Evolutionary conservation across 306 rosid species (phyloP), one percentile per base, ranked within the genome.

Genomic region (Dalbergia oliveri): DNA sequence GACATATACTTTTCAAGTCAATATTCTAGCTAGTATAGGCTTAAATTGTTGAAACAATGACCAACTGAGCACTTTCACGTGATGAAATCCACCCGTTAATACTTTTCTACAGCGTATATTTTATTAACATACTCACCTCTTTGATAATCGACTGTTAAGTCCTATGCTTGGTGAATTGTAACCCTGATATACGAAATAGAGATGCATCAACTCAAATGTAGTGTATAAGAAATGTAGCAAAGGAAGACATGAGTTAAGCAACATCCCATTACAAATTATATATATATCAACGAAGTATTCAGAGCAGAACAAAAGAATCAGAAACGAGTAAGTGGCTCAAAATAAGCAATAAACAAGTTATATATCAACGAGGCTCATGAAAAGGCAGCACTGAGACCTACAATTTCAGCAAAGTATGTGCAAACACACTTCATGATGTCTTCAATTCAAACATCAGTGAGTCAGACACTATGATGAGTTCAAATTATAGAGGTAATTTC

Each of bases 111-210:
- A 26, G 79, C 72, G 53, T 44, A 35, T 43, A 53, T 41, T 64
- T 67, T 16, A 50, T 61, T 37, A 79, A 76, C 72, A 72, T 64
- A 83, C 88, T 83, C 67, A 89, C 98, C 97, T 90, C 79, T 86
- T 81, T 68, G 98, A 91, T 79, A 79, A 86, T 66, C 92, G 89
- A 66, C 87, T 86, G 67, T 80, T 91, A 58, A 87, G 87, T 82
- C 85, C 90, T 34, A 86, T 74, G 90, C 89, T 83, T 34, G 95
- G 63, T 64, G 95, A 66, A 80, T 86, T 92, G 83, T 84, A 82
- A 79, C 81, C 78, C 88, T 88, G 89, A 79, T 79, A 82, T 86
- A 85, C 82, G 49, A 82, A 86, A 73, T 65, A 83, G 63, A 66
- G 70, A 66, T 19, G 65, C 47, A 69, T 71, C 75, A 81, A 65